A percentile compares a stretch with the other conserved stretches of the same genome.
Conservation (phyloP, 208 protist species). For the Acanthamoeba castellanii region DNA sequence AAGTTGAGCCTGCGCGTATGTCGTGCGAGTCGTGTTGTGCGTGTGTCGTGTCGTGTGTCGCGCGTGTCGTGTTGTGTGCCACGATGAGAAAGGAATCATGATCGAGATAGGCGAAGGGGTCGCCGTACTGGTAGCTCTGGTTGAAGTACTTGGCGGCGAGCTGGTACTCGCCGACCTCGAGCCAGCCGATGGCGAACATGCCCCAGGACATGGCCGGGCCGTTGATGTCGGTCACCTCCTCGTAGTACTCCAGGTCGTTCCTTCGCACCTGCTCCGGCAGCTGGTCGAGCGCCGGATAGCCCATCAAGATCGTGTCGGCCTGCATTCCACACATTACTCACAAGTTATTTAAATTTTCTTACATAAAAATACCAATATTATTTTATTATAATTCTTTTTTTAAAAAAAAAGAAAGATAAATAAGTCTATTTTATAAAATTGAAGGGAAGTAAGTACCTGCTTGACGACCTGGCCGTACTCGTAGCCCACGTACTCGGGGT, state of each 20-base stretch:
- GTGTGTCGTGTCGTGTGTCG: too few species aligned
- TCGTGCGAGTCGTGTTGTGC: not conserved
- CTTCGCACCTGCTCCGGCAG: slow-evolving; percentile 22
- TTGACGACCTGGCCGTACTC: slow-evolving; percentile 62
- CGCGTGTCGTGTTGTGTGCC: not conserved
- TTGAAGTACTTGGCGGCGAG: slow-evolving; percentile 47
- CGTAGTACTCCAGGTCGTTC: slow-evolving; percentile 72
- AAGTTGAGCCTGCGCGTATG: slow-evolving; percentile 45
- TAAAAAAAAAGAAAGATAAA: too few species aligned
- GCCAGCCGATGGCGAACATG: slow-evolving; percentile 69
- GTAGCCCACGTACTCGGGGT: slow-evolving; percentile 71
- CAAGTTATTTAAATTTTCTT: not conserved
- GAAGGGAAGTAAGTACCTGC: not conserved
- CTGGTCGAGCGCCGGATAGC: slow-evolving; percentile 32
- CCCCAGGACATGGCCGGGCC: slow-evolving; percentile 78
- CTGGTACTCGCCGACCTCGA: slow-evolving; percentile 58
- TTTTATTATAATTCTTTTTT: too few species aligned
- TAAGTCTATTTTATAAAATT: too few species aligned
- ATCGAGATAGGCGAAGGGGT: too few species aligned
- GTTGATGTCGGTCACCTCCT: slow-evolving; percentile 24
- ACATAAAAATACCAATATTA: too few species aligned
- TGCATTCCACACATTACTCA: not conserved
- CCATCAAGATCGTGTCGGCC: slow-evolving; percentile 75
- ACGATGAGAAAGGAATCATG: too few species aligned
- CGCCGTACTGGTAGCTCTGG: slow-evolving; percentile 47